Evolutionary conservation across 768 basidiomycete species (phyloP).

Genomic region (Harrya chromipes): DNA sequence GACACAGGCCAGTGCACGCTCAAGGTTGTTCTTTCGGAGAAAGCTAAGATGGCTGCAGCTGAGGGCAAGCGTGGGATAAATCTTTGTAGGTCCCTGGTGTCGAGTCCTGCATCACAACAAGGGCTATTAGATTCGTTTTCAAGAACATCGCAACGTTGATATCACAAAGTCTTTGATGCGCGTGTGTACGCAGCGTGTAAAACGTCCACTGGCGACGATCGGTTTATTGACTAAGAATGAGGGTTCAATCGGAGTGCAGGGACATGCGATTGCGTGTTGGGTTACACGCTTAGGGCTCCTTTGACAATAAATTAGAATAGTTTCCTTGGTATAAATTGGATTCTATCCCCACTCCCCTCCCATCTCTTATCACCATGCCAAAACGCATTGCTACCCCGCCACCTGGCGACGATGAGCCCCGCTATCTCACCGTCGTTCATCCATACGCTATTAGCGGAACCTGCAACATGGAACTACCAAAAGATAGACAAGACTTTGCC

Average conservation of each 20-base stretch:
- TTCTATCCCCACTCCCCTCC: slow-evolving; percentile 2
- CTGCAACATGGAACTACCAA: slow-evolving; percentile 39
- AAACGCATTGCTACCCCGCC: slow-evolving; percentile 43
- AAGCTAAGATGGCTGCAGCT: too few relatives aligned
- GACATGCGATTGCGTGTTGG: not conserved
- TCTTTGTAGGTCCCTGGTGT: too few relatives aligned
- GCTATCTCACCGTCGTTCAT: slow-evolving; percentile 42
- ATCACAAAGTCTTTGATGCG: not conserved
- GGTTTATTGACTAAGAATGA: too few relatives aligned
- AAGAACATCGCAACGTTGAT: not conserved
- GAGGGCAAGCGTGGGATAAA: too few relatives aligned
- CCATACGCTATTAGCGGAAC: slow-evolving; percentile 40
- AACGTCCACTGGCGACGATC: too few relatives aligned
- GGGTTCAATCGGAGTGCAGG: not conserved
- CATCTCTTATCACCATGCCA: slow-evolving; percentile 30
- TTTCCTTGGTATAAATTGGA: not conserved
- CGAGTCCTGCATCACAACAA: too few relatives aligned
- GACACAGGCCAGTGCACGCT: too few relatives aligned
- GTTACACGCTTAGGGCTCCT: too few relatives aligned
- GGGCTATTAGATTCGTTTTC: too few relatives aligned
- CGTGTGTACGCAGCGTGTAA: too few relatives aligned
- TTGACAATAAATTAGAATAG: not conserved
- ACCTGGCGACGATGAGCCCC: slow-evolving; percentile 42
- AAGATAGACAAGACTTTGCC: slow-evolving; percentile 38
- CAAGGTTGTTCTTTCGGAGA: too few relatives aligned